A percentile compares a stretch with the other conserved stretches of the same genome.
phyloP scores from a whole-genome alignment of 345 rosid genomes.

The Noccaea bulbosa region DNA sequence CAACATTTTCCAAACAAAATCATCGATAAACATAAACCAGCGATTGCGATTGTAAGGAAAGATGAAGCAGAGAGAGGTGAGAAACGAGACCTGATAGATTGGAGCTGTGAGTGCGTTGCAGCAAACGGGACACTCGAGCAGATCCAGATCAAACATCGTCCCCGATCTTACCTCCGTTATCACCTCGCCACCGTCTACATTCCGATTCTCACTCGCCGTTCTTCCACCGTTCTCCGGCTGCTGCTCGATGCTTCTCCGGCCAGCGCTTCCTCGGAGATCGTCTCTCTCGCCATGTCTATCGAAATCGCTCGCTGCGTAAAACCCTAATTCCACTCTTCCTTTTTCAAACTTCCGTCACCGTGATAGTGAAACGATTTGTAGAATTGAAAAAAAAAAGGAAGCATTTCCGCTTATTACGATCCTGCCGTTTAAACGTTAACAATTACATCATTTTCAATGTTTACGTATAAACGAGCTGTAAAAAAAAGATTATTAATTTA shows the following conservation, averaged over 20 bases:
- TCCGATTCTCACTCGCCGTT: not conserved
- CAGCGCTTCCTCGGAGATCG: not conserved
- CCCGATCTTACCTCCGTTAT: not conserved
- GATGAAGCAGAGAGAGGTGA: not conserved
- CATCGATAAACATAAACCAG: too few species aligned
- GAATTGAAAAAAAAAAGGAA: too few species aligned
- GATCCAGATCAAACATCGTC: not conserved
- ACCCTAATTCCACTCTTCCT: too few species aligned
- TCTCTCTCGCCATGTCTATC: not conserved
- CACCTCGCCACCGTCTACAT: not conserved
- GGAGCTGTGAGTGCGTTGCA: not conserved
- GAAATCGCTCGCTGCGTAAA: too few species aligned
- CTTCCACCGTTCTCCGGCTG: not conserved
- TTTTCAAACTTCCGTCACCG: too few species aligned
- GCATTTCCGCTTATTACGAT: too few species aligned
- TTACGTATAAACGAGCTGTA: too few species aligned
- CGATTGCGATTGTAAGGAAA: not conserved
- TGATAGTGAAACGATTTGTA: too few species aligned
- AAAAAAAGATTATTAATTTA: too few species aligned
- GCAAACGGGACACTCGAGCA: slow-evolving; percentile 17
- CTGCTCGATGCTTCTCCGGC: slow-evolving; percentile 1
- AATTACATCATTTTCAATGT: too few species aligned
- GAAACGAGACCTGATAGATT: slow-evolving; percentile 16
- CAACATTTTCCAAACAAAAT: too few species aligned
- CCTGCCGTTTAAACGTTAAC: too few species aligned